phyloP scores from a whole-genome alignment of 306 rosid genomes.

The Morella rubra region DNA sequence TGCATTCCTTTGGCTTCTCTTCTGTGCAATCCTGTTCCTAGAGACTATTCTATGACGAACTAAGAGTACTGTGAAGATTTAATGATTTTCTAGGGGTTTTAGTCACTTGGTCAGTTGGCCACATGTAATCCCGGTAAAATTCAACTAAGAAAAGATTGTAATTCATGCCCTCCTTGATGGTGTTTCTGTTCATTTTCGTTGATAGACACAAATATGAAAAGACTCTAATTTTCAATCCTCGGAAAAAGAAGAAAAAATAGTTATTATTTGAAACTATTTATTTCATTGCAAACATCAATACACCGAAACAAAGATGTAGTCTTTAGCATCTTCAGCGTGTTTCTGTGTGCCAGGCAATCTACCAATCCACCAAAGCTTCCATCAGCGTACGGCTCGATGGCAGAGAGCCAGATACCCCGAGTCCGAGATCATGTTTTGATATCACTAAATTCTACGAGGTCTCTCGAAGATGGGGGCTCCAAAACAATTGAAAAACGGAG shows the following conservation, averaged over 20 bases:
- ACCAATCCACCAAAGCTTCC: constrained; percentile 18
- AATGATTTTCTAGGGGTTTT: too few species aligned
- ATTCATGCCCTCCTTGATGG: too few species aligned
- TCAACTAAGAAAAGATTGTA: too few species aligned
- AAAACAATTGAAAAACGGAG: constrained; percentile 5
- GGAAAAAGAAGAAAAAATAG: background rate
- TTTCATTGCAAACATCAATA: background rate
- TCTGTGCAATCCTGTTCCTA: too few species aligned
- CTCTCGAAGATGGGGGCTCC: constrained; percentile 24
- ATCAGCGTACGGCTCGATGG: constrained; percentile 22
- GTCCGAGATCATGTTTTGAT: background rate
- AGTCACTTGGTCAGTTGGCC: too few species aligned
- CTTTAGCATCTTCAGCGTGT: background rate
- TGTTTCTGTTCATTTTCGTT: too few species aligned
- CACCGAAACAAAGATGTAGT: background rate
- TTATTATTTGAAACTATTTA: background rate
- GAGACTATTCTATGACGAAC: too few species aligned
- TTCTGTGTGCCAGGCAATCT: background rate
- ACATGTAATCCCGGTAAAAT: too few species aligned
- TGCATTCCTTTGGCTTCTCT: too few species aligned
- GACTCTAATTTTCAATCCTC: background rate
- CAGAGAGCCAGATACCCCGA: background rate
- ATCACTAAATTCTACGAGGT: background rate
- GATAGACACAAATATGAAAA: too few species aligned
- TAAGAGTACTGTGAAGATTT: too few species aligned